These are phyloP conservation scores for Prunus fruticosa DNA, from an alignment of 306 rosid species.

Conservation along the genomic window DNA sequence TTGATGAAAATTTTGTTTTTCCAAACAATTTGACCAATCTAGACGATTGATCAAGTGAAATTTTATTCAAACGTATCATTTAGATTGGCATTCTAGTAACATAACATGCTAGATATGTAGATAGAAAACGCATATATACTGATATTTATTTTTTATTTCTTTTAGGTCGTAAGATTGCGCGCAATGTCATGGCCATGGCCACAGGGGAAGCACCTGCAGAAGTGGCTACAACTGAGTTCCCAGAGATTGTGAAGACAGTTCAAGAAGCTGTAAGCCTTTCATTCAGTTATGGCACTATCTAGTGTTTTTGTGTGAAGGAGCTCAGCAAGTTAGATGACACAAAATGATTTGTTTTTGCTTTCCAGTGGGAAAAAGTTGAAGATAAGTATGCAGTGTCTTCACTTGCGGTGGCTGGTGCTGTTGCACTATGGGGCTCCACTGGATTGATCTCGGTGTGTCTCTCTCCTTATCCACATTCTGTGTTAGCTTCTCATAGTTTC, in stretches of 20 bases:
- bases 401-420: constrained; percentile 52
- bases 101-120: neutral
- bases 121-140: neutral
- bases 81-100: neutral
- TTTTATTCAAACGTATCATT: neutral
- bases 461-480: constrained; percentile 10
- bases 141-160: neutral
- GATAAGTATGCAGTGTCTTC: constrained; percentile 89
- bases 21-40: neutral
- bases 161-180: constrained; percentile 67
- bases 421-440: constrained; percentile 65
- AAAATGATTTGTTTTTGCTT: neutral
- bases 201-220: constrained; percentile 90
- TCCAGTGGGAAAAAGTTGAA: constrained; percentile 88
- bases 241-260: constrained; percentile 62
- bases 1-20: no score
- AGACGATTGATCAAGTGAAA: neutral
- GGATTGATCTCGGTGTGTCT: constrained; percentile 71
- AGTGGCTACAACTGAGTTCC: constrained; percentile 55
- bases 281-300: neutral
- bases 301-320: neutral
- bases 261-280: constrained; percentile 59
- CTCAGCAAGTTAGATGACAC: constrained; percentile 10
- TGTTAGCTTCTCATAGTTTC: neutral
- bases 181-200: constrained; percentile 85